Percentiles rank a stretch among this genome's conserved stretches.
phyloP scores from a whole-genome alignment of 345 rosid species.

The Eucalyptus curtisii region DNA sequence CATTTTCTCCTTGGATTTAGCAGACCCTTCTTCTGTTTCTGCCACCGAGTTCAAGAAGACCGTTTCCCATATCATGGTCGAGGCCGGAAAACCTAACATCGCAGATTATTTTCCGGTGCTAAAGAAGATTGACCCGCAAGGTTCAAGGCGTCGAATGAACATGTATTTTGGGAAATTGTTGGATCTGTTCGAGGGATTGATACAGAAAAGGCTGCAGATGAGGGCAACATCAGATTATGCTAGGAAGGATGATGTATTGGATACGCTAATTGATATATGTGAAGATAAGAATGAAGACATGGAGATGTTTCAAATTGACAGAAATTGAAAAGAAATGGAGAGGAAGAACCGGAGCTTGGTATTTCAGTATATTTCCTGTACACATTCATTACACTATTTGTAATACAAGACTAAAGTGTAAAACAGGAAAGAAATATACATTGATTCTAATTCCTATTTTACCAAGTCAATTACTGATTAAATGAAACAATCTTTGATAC shows the following conservation, averaged over 20 bases:
- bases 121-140: slow-evolving; percentile 11
- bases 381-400: no score
- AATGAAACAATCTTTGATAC: no score
- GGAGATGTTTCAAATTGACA: not conserved
- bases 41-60: not conserved
- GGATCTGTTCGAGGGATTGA: slow-evolving; percentile 5
- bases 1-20: slow-evolving; percentile 11
- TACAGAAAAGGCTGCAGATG: slow-evolving; percentile 1
- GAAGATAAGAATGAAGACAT: slow-evolving; percentile 9
- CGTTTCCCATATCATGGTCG: not conserved
- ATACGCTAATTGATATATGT: slow-evolving; percentile 8
- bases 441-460: no score
- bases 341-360: no score
- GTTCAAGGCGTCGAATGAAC: slow-evolving; percentile 1
- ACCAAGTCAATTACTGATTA: no score
- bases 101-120: slow-evolving; percentile 23
- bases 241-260: slow-evolving; percentile 15
- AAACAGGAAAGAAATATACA: no score
- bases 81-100: slow-evolving; percentile 17
- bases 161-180: slow-evolving; percentile 4
- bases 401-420: no score
- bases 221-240: not conserved
- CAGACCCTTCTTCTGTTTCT: not conserved
- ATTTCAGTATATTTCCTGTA: no score
- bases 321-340: no score